These are phyloP conservation scores for Xylaria cubensis DNA, from an alignment of 495 filamentous ascomycete genomes.

Conservation along the genomic window DNA sequence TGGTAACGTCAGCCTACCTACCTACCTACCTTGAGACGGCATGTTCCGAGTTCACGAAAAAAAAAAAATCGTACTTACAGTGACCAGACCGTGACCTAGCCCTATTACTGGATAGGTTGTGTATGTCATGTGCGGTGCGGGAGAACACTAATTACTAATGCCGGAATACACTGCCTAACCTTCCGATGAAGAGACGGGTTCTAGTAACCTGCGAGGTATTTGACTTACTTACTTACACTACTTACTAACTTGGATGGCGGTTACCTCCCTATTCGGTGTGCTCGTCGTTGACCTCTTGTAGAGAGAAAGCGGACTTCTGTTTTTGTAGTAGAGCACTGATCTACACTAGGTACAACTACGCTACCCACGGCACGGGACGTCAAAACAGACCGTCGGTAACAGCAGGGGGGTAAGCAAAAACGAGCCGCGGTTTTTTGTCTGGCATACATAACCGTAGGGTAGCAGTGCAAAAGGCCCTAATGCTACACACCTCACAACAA, in stretches of 20 bases:
- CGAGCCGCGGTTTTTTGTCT: constrained; percentile 3
- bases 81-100: too few relatives aligned
- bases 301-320: not conserved
- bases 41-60: constrained; percentile 3
- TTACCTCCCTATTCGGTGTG: not conserved
- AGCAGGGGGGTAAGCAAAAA: not conserved
- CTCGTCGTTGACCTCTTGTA: not conserved
- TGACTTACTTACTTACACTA: not conserved
- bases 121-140: not conserved
- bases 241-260: not conserved
- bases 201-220: not conserved
- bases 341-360: not conserved
- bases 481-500: not conserved
- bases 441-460: not conserved
- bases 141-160: constrained; percentile 10
- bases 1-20: too few relatives aligned
- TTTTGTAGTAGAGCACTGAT: not conserved
- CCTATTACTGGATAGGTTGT: too few relatives aligned
- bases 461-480: constrained; percentile 8
- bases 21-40: not conserved
- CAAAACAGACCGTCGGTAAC: constrained; percentile 25
- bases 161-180: not conserved
- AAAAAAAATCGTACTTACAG: not conserved
- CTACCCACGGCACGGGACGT: constrained; percentile 10
- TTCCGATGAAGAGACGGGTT: not conserved